Evolutionary conservation across 2,329 filamentous ascomycete species (phyloP).

Genomic region (Didymella pinodella): DNA sequence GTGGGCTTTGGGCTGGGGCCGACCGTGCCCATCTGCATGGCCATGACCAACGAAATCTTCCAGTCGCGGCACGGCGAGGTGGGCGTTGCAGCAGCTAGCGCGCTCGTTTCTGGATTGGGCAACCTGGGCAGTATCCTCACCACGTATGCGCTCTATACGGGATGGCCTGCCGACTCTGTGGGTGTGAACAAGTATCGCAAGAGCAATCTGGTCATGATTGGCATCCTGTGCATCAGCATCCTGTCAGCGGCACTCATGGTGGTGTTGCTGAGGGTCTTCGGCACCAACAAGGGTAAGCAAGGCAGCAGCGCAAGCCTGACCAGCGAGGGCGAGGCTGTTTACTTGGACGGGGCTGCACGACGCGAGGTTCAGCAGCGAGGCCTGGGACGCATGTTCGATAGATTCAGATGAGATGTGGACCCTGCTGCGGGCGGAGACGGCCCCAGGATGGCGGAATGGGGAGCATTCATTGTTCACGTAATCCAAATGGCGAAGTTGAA

Average conservation of each 20-base stretch:
- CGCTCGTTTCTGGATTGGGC: constrained; percentile 84
- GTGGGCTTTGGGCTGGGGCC: constrained; percentile 90
- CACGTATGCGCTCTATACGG: constrained; percentile 87
- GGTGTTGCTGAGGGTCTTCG: constrained; percentile 62
- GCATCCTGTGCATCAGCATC: constrained; percentile 81
- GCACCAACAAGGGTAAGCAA: constrained; percentile 48
- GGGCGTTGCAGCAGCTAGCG: constrained; percentile 84
- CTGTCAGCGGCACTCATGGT: constrained; percentile 74
- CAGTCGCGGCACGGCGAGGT: constrained; percentile 89
- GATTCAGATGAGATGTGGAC: constrained; percentile 27
- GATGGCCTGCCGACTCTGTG: constrained; percentile 77
- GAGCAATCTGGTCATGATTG: constrained; percentile 89
- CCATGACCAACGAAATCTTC: constrained; percentile 91
- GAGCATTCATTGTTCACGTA: not conserved
- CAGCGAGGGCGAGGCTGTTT: constrained; percentile 63
- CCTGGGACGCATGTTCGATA: constrained; percentile 46
- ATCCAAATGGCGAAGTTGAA: constrained; percentile 1
- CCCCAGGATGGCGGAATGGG: not conserved
- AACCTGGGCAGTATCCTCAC: constrained; percentile 87
- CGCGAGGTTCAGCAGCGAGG: constrained; percentile 54
- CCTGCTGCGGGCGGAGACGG: constrained; percentile 20
- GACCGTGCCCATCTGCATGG: constrained; percentile 92
- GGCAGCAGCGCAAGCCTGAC: constrained; percentile 43
- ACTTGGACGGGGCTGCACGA: constrained; percentile 52
- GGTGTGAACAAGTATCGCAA: constrained; percentile 77